phyloP scores from a whole-genome alignment of 768 basidiomycete genomes.

The Cystofilobasidium bisporidii region DNA sequence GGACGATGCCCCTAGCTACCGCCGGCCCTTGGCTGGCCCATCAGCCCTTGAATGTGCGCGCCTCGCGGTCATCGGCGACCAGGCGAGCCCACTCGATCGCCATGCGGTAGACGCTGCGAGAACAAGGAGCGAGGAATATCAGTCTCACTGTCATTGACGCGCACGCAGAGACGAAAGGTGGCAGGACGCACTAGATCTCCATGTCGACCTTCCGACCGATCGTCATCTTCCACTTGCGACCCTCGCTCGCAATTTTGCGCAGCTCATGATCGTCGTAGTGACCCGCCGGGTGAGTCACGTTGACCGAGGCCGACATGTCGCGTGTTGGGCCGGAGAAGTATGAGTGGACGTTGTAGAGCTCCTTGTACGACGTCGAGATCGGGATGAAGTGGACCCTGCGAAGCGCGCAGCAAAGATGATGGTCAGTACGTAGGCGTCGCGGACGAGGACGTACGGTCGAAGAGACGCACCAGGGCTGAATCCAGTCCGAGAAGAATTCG shows the following conservation, averaged over 20 bases:
- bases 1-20: too few relatives aligned
- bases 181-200: constrained; percentile 55
- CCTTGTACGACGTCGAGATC: constrained; percentile 59
- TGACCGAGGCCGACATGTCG: constrained; percentile 45
- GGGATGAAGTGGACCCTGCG: constrained; percentile 90
- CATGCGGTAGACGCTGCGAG: constrained; percentile 56
- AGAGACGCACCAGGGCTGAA: constrained; percentile 66
- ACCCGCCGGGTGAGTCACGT: neutral
- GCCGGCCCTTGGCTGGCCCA: too few relatives aligned
- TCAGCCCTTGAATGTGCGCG: constrained; percentile 31
- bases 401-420: constrained; percentile 27
- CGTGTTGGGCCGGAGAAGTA: constrained; percentile 81
- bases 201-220: constrained; percentile 77
- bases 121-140: neutral
- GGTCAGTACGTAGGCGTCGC: constrained; percentile 32
- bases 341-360: constrained; percentile 78
- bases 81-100: constrained; percentile 82
- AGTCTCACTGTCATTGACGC: too few relatives aligned
- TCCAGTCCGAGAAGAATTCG: constrained; percentile 85
- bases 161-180: neutral
- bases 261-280: constrained; percentile 50
- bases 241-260: constrained; percentile 74
- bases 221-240: constrained; percentile 84
- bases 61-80: constrained; percentile 71
- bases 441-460: neutral